Percentiles rank a stretch among this genome's conserved stretches.
Conservation (phyloP, 129 eudicot species). For the Kitagawia praeruptora region DNA sequence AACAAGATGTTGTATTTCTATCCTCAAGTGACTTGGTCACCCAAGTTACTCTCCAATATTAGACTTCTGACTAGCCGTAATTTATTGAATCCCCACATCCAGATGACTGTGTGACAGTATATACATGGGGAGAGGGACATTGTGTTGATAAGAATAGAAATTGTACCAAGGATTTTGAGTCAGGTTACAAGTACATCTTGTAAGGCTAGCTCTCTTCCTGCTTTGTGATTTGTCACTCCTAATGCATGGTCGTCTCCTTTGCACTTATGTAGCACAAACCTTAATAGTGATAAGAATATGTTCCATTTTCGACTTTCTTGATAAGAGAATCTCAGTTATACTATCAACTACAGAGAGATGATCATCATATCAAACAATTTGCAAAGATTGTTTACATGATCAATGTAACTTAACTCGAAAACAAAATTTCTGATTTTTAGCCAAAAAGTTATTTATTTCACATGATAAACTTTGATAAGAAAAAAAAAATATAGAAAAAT, state of each 20-base stretch:
- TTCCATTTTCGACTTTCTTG: neutral
- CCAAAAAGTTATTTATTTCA: slow-evolving; percentile 10
- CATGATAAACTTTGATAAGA: neutral
- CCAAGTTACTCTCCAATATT: neutral
- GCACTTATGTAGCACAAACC: too few relatives aligned
- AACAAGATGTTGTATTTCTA: slow-evolving; percentile 10
- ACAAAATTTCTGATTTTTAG: slow-evolving; percentile 6
- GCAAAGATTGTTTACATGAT: neutral
- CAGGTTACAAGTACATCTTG: neutral
- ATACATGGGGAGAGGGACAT: neutral
- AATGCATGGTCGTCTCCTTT: too few relatives aligned
- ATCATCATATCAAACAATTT: too few relatives aligned
- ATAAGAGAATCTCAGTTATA: too few relatives aligned
- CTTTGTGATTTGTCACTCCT: too few relatives aligned
- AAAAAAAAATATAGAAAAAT: neutral
- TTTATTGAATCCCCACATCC: neutral
- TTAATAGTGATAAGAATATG: too few relatives aligned
- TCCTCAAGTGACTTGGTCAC: neutral
- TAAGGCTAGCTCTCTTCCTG: neutral
- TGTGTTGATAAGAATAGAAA: neutral
- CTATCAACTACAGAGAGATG: neutral
- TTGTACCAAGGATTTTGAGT: neutral
- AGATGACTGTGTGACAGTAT: neutral
- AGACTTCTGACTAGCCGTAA: neutral
- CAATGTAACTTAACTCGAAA: neutral